phyloP scores from a whole-genome alignment of 371 early-diverging fungal genomes.

The Phascolomyces articulosus region DNA sequence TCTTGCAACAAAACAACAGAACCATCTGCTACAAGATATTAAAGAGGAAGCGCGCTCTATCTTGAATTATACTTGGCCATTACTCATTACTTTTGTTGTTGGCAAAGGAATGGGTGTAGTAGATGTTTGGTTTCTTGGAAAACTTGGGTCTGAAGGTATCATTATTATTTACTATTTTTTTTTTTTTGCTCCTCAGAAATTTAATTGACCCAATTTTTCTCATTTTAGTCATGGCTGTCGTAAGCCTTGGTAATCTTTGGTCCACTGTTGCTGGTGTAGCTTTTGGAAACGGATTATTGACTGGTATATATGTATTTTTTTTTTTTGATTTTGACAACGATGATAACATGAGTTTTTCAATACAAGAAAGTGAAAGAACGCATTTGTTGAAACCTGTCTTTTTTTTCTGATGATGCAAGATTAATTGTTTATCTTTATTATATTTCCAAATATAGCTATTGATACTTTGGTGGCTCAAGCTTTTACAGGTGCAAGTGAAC shows the following conservation, averaged over 20 bases:
- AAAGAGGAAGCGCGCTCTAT: constrained; percentile 10
- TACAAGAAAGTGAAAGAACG: no score
- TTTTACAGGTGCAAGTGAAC: constrained; percentile 38
- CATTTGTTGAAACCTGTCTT: no score
- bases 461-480: constrained; percentile 51
- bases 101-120: constrained; percentile 29
- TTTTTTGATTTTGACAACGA: no score
- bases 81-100: constrained; percentile 33
- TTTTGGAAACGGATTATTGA: constrained; percentile 39
- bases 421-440: background rate
- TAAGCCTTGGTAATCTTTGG: constrained; percentile 37
- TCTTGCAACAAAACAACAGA: background rate
- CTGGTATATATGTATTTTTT: constrained; percentile 24
- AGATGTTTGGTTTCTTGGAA: constrained; percentile 45
- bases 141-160: constrained; percentile 30
- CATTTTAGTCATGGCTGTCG: constrained; percentile 36
- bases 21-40: background rate
- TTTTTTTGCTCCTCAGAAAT: background rate
- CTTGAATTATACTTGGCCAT: constrained; percentile 25
- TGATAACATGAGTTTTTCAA: background rate
- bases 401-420: background rate
- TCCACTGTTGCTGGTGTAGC: constrained; percentile 37
- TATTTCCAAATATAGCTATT: constrained; percentile 25
- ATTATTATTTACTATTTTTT: background rate
- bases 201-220: background rate